phyloP scores from a whole-genome alignment of 495 filamentous ascomycete genomes.

The Tricharina praecox region DNA sequence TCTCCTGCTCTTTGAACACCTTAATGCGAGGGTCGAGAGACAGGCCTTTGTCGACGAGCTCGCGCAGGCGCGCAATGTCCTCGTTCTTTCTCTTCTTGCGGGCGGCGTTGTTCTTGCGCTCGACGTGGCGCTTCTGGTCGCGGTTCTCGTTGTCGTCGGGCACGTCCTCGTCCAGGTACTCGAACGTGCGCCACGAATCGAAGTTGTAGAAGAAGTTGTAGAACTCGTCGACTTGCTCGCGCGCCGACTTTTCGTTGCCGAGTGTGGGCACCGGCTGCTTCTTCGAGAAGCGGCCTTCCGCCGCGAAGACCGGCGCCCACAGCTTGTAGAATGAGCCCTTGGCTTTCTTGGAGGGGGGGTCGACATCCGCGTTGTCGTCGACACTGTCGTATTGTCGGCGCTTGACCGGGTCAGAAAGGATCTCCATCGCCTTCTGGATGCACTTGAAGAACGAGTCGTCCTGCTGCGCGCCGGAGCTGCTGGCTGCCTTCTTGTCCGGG shows the following conservation, averaged over 20 bases:
- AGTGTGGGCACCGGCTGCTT: slow-evolving; percentile 69
- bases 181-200: slow-evolving; percentile 92
- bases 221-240: slow-evolving; percentile 80
- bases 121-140: slow-evolving; percentile 93
- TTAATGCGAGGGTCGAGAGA: slow-evolving; percentile 85
- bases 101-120: slow-evolving; percentile 93
- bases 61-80: slow-evolving; percentile 76
- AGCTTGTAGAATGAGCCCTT: slow-evolving; percentile 90
- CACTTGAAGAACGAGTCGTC: slow-evolving; percentile 99
- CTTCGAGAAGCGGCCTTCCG: slow-evolving; percentile 85
- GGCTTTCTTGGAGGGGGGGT: slow-evolving; percentile 79
- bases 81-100: slow-evolving; percentile 98
- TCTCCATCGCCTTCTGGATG: slow-evolving; percentile 93
- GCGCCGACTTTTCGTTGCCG: slow-evolving; percentile 66
- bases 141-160: slow-evolving; percentile 97
- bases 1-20: slow-evolving; percentile 79
- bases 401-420: slow-evolving; percentile 79
- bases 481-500: slow-evolving; percentile 93
- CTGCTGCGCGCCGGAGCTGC: slow-evolving; percentile 51
- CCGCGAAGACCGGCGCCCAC: slow-evolving; percentile 70
- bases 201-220: slow-evolving; percentile 99
- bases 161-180: slow-evolving; percentile 97
- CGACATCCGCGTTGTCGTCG: slow-evolving; percentile 79
- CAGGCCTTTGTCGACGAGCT: slow-evolving; percentile 70
- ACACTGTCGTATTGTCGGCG: slow-evolving; percentile 94